phyloP scores from a whole-genome alignment of 148 eudicot genomes.

The Silene conica region DNA sequence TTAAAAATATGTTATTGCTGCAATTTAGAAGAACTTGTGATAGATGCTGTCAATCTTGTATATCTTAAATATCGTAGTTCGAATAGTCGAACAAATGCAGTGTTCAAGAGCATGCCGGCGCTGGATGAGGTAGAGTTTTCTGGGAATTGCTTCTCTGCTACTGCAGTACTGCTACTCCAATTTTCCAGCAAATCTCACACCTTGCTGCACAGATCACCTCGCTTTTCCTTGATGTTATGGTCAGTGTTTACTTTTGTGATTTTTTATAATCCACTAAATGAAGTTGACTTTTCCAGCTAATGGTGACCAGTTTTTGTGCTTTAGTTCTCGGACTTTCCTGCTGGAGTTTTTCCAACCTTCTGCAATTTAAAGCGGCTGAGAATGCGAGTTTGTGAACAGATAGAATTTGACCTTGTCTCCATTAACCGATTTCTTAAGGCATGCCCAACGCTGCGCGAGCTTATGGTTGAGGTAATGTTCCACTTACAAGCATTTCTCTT shows the following conservation, averaged over 20 bases:
- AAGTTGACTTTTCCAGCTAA: no score
- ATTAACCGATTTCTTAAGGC: neutral
- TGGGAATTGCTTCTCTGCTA: no score
- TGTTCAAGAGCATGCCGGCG: neutral
- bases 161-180: no score
- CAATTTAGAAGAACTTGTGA: neutral
- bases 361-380: constrained; percentile 3
- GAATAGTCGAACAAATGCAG: neutral
- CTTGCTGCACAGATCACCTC: no score
- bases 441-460: constrained; percentile 3
- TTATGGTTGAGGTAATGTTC: constrained; percentile 12
- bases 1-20: neutral
- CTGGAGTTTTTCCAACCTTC: neutral
- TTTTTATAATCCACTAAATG: no score
- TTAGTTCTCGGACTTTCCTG: neutral
- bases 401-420: neutral
- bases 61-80: neutral
- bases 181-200: no score
- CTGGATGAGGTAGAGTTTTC: no score
- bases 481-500: no score
- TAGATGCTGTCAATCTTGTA: constrained; percentile 1
- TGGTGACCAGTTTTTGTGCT: no score
- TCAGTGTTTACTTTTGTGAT: no score
- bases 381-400: neutral
- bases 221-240: no score